These are phyloP conservation scores for Xylaria sp. DNA, from an alignment of 2,329 filamentous ascomycete genomes.

Conservation along the genomic window DNA sequence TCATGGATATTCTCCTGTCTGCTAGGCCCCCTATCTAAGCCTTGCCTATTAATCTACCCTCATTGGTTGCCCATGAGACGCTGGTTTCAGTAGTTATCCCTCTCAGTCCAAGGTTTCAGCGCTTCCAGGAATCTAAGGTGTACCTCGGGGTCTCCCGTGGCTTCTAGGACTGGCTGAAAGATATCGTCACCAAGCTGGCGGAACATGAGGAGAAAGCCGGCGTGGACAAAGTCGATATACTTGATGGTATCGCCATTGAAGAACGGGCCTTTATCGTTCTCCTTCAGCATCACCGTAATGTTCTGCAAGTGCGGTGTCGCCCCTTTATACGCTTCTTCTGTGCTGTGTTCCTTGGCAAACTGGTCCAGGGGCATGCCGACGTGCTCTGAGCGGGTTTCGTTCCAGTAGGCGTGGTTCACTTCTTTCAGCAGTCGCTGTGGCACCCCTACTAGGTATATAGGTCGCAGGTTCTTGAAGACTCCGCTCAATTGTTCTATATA, in stretches of 20 bases:
- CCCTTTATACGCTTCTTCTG: constrained; percentile 54
- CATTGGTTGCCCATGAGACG: not conserved
- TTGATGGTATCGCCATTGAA: constrained; percentile 61
- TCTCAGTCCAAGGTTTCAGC: constrained; percentile 48
- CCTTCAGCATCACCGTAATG: constrained; percentile 55
- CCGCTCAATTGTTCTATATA: constrained; percentile 49
- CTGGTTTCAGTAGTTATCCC: constrained; percentile 43
- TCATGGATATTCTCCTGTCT: too few species aligned
- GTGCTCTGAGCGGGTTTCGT: constrained; percentile 52
- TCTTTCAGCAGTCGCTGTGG: constrained; percentile 58
- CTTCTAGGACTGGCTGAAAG: constrained; percentile 45
- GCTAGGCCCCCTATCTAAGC: not conserved
- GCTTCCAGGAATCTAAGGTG: constrained; percentile 50
- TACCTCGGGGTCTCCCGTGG: constrained; percentile 45
- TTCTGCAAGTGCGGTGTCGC: constrained; percentile 46
- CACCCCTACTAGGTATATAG: constrained; percentile 55
- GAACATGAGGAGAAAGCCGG: constrained; percentile 48
- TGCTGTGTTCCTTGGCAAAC: constrained; percentile 53
- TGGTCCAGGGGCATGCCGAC: constrained; percentile 61
- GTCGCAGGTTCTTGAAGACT: constrained; percentile 43
- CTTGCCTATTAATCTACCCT: not conserved
- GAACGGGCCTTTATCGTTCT: constrained; percentile 63
- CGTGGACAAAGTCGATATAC: constrained; percentile 65
- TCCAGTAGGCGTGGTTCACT: constrained; percentile 60
- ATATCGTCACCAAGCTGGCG: constrained; percentile 44